Evolutionary conservation across 2,329 filamentous ascomycete genomes (phyloP).

Genomic region (Cercospora beticola): DNA sequence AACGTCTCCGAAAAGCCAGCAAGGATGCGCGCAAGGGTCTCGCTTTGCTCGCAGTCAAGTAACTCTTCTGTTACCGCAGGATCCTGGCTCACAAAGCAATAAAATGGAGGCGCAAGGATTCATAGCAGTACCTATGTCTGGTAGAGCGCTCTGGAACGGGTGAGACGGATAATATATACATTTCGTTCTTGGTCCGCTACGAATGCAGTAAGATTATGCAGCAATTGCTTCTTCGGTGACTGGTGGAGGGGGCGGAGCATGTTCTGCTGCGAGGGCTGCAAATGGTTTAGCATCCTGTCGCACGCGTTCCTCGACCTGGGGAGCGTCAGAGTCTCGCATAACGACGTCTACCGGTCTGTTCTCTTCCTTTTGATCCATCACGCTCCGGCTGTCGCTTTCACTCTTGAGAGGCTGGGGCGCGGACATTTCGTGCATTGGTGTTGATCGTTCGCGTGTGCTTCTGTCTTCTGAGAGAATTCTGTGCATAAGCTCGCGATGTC

Average conservation of each 20-base stretch:
- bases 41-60: slow-evolving; percentile 61
- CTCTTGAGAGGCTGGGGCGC: slow-evolving; percentile 1
- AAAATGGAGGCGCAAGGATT: not conserved
- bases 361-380: slow-evolving; percentile 4
- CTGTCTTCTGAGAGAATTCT: slow-evolving; percentile 31
- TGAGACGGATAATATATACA: not conserved
- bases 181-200: not conserved
- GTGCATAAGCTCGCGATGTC: slow-evolving; percentile 35
- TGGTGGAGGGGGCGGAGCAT: not conserved
- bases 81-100: not conserved
- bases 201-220: not conserved
- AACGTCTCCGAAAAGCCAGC: slow-evolving; percentile 57
- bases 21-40: slow-evolving; percentile 58
- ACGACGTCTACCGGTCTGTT: slow-evolving; percentile 14
- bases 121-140: not conserved
- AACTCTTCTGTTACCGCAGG: not conserved
- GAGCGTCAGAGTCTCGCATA: slow-evolving; percentile 18
- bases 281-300: not conserved
- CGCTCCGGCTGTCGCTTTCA: slow-evolving; percentile 12
- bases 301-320: slow-evolving; percentile 3
- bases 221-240: slow-evolving; percentile 5
- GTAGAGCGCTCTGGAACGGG: not conserved
- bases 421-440: slow-evolving; percentile 23
- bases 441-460: slow-evolving; percentile 27
- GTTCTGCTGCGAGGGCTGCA: slow-evolving; percentile 2